A percentile compares a stretch with the other conserved stretches of the same genome.
Evolutionary conservation across 352 stramenopile species (phyloP).

Genomic region (Globisporangium radiosum): DNA sequence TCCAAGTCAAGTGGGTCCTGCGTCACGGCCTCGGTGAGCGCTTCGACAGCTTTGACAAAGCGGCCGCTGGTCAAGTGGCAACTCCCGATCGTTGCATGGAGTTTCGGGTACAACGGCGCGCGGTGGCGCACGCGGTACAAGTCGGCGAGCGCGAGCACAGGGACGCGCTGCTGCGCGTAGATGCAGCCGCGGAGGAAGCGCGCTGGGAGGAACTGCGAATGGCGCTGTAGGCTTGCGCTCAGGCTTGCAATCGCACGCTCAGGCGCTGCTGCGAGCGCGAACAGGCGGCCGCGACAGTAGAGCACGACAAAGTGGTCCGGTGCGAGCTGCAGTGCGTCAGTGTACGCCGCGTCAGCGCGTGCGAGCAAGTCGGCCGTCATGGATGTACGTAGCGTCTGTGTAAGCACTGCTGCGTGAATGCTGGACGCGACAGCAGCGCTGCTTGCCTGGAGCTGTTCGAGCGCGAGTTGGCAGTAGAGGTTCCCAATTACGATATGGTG

Average conservation of each 20-base stretch:
- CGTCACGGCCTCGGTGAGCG: conserved; percentile 35
- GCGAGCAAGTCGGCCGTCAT: conserved; percentile 20
- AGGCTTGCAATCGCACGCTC: conserved; percentile 24
- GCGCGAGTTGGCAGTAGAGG: conserved; percentile 46
- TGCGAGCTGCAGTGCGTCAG: conserved; percentile 21
- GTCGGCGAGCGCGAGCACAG: conserved; percentile 42
- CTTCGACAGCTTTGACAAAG: conserved; percentile 32
- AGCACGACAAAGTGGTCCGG: conserved; percentile 35
- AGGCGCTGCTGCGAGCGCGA: conserved; percentile 27
- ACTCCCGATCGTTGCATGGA: conserved; percentile 47
- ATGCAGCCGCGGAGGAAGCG: conserved; percentile 49
- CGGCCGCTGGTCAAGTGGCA: conserved; percentile 40
- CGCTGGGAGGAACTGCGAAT: conserved; percentile 40
- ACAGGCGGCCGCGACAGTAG: conserved; percentile 40
- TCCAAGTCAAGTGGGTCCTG: conserved; percentile 18
- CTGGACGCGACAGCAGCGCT: conserved; percentile 14
- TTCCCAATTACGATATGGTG: conserved; percentile 44
- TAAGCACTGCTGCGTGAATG: conserved; percentile 18
- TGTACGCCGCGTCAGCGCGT: conserved; percentile 24
- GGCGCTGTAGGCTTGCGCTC: conserved; percentile 22
- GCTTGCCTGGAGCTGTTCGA: conserved; percentile 35
- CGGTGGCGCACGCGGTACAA: conserved; percentile 47
- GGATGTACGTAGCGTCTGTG: conserved; percentile 11
- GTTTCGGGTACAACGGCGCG: conserved; percentile 29
- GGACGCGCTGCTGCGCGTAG: conserved; percentile 42